Evolutionary conservation across 2,329 filamentous ascomycete genomes (phyloP).

Genomic region (Penicillium sp.): DNA sequence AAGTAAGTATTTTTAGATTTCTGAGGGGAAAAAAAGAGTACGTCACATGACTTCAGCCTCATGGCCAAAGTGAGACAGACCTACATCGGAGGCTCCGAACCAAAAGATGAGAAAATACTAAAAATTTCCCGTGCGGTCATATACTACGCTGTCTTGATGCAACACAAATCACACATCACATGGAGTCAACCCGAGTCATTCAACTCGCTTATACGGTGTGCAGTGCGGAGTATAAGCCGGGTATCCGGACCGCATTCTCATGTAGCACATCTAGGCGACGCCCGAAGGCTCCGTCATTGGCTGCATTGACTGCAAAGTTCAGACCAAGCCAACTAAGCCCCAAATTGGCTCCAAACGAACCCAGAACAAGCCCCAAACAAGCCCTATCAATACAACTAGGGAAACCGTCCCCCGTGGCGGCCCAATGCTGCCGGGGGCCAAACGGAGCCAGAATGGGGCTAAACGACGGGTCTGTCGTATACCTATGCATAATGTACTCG

Average conservation of each 20-base stretch:
- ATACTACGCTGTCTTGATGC: background rate
- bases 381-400: background rate
- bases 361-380: background rate
- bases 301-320: background rate
- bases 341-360: background rate
- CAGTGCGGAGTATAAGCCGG: background rate
- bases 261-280: background rate
- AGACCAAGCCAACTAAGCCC: background rate
- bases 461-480: background rate
- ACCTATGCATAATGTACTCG: background rate
- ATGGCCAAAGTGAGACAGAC: background rate
- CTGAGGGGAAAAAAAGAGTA: background rate
- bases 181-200: background rate
- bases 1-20: background rate
- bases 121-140: background rate
- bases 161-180: background rate
- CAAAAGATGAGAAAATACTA: background rate
- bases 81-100: background rate
- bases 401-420: background rate
- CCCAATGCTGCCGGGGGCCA: background rate
- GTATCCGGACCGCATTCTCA: background rate
- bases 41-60: constrained; percentile 4
- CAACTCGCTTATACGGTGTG: background rate
- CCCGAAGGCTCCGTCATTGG: background rate
- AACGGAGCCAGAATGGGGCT: background rate